Base-by-base conservation (phyloP, 73 alveolate genomes). In the Blepharisma stoltei region DNA sequence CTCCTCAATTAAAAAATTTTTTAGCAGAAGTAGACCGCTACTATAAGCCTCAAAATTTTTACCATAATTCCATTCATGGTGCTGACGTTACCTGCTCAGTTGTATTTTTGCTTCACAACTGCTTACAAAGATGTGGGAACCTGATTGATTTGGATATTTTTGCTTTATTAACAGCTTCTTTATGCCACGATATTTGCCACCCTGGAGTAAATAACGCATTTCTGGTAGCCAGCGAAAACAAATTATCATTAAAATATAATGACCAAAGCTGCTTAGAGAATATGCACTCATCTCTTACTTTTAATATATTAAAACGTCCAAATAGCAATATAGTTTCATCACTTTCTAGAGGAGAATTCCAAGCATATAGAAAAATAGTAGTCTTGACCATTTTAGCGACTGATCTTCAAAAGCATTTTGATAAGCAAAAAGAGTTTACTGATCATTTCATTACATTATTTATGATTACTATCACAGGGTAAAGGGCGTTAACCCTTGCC, bases 201-300 rank as follows among this genome's bases (percentile, higher is more conserved):
- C 92, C 92, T 6, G 92, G 92, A 9, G 44, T 80, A 21, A 84
- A 80, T 60, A 84, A 84, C 55, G 48, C 44, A 1, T 84, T 41
- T 54, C 20, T 80, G 71, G 81, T 84, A 8, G 25, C 54, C 8
- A 84, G 85, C 14, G 53, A 55, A 52, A 77, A 80, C 54, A 83
- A 80, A n/a, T 44, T 84, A 8, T 83, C 92, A 7, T 7, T 84
- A n/a, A 47, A 68, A 20, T 84, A 84, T 46, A 84, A 84, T 38
- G 85, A 78, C 83, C 25, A 80, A 54, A 41, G 81, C 50, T 90
- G 82, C 50, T 75, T 86, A 6, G 94, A 86, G 54, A 86, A 86
- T 54, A 78, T 65, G 43, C 91, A 83, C 71, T 77, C 89, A n/a
- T 89, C 98, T 3, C 80, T 90, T 79, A 81, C 95, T 60, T 90